Evolutionary conservation across 2,329 filamentous ascomycete genomes (phyloP).

Genomic region (Alternaria dauci): DNA sequence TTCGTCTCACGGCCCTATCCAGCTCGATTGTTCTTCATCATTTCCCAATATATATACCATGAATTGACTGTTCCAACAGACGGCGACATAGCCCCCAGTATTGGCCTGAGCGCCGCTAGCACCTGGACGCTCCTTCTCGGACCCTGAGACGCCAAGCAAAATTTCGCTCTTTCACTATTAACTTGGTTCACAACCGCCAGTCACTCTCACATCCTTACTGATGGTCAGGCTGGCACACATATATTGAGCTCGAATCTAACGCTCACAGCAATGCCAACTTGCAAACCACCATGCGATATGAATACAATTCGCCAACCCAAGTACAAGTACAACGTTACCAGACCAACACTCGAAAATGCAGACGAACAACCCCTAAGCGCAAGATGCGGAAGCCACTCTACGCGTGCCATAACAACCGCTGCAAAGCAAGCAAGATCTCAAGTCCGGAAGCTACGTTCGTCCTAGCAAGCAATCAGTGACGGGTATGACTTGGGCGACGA

Average conservation of each 20-base stretch:
- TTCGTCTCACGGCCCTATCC: neutral
- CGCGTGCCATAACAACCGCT: conserved; percentile 15
- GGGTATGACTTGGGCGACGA: neutral
- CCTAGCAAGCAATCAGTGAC: conserved; percentile 12
- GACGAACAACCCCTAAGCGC: conserved; percentile 24
- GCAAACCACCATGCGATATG: neutral
- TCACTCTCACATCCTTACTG: neutral
- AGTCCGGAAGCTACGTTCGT: conserved; percentile 8
- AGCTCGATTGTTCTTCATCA: neutral
- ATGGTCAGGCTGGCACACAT: neutral
- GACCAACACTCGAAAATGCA: conserved; percentile 33
- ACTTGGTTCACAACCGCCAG: neutral
- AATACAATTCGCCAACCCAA: neutral
- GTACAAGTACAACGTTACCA: conserved; percentile 12
- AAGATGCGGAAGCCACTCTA: conserved; percentile 23
- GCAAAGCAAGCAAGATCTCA: conserved; percentile 14
- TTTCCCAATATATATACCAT: neutral
- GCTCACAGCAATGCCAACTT: neutral
- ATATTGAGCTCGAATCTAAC: neutral
- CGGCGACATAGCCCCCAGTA: neutral
- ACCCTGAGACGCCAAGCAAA: neutral
- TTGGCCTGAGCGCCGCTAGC: neutral
- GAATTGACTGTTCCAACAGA: neutral
- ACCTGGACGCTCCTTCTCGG: neutral
- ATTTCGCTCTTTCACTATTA: neutral